Percentiles rank a stretch among this genome's conserved stretches.
Evolutionary conservation across 331 rosid genomes (phyloP).

Genomic region (Spiraea crenata): DNA sequence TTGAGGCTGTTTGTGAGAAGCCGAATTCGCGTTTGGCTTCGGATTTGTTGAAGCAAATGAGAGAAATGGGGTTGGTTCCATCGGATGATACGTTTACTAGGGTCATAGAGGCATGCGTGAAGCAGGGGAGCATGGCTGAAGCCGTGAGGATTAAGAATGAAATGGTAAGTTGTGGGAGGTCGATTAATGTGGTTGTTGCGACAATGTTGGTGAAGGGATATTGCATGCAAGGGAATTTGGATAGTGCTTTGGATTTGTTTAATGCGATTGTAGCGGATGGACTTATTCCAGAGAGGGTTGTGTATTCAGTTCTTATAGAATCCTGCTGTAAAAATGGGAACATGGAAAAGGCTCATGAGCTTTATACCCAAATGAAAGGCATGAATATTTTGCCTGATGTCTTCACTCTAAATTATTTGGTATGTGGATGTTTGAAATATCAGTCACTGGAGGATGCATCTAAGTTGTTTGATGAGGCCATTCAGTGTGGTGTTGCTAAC

Average conservation of each 20-base stretch:
- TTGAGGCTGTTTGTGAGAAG: constrained; percentile 51
- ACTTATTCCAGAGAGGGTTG: constrained; percentile 40
- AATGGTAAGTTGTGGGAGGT: constrained; percentile 52
- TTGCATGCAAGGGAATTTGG: constrained; percentile 50
- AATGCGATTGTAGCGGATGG: constrained; percentile 41
- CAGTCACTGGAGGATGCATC: constrained; percentile 44
- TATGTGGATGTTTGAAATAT: constrained; percentile 47
- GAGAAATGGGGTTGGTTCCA: constrained; percentile 54
- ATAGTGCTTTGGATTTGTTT: constrained; percentile 55
- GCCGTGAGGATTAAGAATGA: constrained; percentile 65
- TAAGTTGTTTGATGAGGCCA: constrained; percentile 58
- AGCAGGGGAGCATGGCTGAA: constrained; percentile 52
- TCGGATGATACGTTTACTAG: constrained; percentile 41
- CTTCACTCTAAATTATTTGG: constrained; percentile 39
- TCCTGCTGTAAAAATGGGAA: constrained; percentile 57
- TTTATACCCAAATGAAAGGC: constrained; percentile 59
- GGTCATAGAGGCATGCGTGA: constrained; percentile 57
- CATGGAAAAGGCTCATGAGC: constrained; percentile 55
- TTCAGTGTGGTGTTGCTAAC: constrained; percentile 47
- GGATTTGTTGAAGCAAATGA: constrained; percentile 59
- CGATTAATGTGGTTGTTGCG: constrained; percentile 44
- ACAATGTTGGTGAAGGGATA: constrained; percentile 63
- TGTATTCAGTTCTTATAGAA: constrained; percentile 52
- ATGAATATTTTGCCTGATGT: constrained; percentile 43
- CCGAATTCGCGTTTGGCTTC: constrained; percentile 36